phyloP scores from a whole-genome alignment of 2,329 filamentous ascomycete genomes.

The Exophiala mesophila region DNA sequence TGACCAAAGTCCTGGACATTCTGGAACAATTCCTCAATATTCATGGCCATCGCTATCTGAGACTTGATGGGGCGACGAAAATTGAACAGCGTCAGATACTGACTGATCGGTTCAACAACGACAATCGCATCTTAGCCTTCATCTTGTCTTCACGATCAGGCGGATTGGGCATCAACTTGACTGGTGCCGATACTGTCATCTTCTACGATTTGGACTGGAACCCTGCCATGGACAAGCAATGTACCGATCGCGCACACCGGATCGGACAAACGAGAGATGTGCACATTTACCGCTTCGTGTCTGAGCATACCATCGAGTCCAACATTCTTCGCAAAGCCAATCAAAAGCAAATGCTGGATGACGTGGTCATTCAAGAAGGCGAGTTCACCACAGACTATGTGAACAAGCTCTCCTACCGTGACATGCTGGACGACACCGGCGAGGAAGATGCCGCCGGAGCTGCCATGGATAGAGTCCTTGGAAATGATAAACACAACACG shows the following conservation, averaged over 20 bases:
- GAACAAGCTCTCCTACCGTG: constrained; percentile 66
- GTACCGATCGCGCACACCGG: constrained; percentile 92
- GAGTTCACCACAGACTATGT: constrained; percentile 98
- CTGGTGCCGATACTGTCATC: constrained; percentile 93
- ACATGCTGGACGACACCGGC: constrained; percentile 55
- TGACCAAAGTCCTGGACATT: constrained; percentile 98
- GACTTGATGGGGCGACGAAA: constrained; percentile 92
- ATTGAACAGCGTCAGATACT: constrained; percentile 93
- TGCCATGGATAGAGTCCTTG: constrained; percentile 81
- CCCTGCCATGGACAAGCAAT: constrained; percentile 98
- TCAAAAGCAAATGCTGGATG: constrained; percentile 95
- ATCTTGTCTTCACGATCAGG: constrained; percentile 93
- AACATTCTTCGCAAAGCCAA: constrained; percentile 96
- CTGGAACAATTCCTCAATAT: constrained; percentile 97
- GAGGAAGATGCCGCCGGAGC: constrained; percentile 64
- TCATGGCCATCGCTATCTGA: constrained; percentile 92
- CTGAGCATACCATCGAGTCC: constrained; percentile 92
- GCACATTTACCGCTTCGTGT: constrained; percentile 92
- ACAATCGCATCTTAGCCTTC: constrained; percentile 86
- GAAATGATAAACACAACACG: constrained; percentile 48
- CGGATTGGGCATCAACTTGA: constrained; percentile 92
- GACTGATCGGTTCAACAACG: constrained; percentile 94
- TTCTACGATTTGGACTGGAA: constrained; percentile 99
- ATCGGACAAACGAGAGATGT: constrained; percentile 97
- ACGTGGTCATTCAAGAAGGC: constrained; percentile 96